Base-by-base conservation (phyloP, 2,329 filamentous ascomycete species). In the Stachybotrys chartarum region DNA sequence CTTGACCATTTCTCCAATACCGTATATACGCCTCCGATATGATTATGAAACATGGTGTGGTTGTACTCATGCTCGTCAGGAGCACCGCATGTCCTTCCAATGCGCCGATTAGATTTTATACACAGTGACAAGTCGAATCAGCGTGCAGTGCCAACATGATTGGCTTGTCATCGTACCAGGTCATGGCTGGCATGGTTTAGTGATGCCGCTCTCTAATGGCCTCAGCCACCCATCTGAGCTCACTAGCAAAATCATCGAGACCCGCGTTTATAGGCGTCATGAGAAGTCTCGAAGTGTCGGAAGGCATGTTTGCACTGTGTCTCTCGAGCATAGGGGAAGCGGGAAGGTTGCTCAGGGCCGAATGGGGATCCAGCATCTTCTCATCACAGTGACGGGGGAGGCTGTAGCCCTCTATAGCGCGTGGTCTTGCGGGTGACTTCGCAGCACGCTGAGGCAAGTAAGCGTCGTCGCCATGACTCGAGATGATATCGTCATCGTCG, bases 221-320 rank as follows among this genome's bases (percentile, higher is more conserved):
- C 35, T 75, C 72, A 11, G 75, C 76, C 65, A 82, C 78, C 78
- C 79, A 82, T 54, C 76, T 72, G 57, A 82, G 68, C 63, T 82
- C 80, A 52, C 59, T 69, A 47, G 66, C 69, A 58, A 76, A 72
- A 55, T 75, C 71, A 50, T 75, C 72, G 6, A 76, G 61, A 24
- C 69, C 70, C 5, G 68, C 65, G 51, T 73, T 71, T 47, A 69
- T 66, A 3, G 71, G 72, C 45, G 65, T 60, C 8, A 66, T 68
- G 3, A 75, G 64, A 16, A 72, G 59, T 57, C 66, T 61, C 50
- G 45, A 47, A 24, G 60, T 57, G 31, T 65, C 61, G 10, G 55
- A n/a, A 10, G 45, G 35, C 10, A 10, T 42, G 35, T 42, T 42
- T 14, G 35, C 3, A 10, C 14, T 5, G 35, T 14, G 8, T 14